Base-by-base conservation (phyloP, 306 rosid species). In the Herpetospermum pedunculosum region DNA sequence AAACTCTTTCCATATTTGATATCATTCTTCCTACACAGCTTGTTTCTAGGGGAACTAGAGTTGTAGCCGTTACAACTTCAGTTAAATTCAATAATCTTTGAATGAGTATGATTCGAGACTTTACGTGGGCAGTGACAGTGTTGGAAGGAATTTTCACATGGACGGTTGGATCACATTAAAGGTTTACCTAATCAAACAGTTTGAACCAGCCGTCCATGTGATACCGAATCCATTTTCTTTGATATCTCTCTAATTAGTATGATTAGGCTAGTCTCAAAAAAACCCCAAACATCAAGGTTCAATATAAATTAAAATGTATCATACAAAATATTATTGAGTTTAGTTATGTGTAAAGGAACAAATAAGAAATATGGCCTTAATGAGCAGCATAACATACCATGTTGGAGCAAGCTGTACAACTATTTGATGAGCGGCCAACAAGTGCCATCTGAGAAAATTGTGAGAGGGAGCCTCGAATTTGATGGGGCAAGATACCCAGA, bases 401-500 rank as follows among this genome's bases (percentile, higher is more conserved):
- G 72, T 79, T 49, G 80, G 88, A 83, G 70, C 98, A 94, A 75
- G 98, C 98, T 18, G 98, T 94, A 85, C 98, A 94, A 85, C 91
- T 87, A 73, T 88, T 70, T 26, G 97, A 94, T 57, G 97, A 91
- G 70, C 85, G 83, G 64, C 98, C 98, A 21, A 91, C 80, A 75
- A 94, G 97, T 16, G 84, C 88, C 98, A 94, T 91, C 87, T 94
- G 97, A 15, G 96, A 91, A 82, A 94, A 89, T 29, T 80, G 96
- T 37, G 91, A 82, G 75, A 94, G 85, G 55, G 87, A 87, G 75
- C 98, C 97, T 2, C 98, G 92, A 80, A 94, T 87, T 81, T 94
- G 98, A 82, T 94, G 98, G 58, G 98, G 98, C 75, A 94, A 88
- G 76, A 94, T 84, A 74, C 98, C 98, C 46, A 94, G 96, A 81